phyloP scores from a whole-genome alignment of 257 asterid genomes.

The Solanum clarkiae region DNA sequence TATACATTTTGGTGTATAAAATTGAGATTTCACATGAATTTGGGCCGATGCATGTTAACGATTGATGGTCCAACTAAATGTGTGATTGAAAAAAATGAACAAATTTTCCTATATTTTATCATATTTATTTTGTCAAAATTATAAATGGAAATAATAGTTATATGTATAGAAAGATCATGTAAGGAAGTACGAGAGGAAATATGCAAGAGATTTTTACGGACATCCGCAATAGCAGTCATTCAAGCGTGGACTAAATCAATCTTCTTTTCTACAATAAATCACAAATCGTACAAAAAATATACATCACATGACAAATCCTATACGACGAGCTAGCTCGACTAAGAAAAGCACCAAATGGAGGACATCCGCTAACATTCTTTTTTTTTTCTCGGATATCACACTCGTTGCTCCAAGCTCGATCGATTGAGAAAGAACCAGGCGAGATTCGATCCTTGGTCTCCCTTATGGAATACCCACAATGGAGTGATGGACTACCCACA shows the following conservation, averaged over 20 bases:
- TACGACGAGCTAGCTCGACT: neutral
- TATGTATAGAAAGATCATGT: too few species aligned
- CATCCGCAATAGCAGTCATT: too few species aligned
- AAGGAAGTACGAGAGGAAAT: too few species aligned
- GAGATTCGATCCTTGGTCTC: neutral
- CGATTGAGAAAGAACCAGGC: neutral
- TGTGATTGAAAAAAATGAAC: too few species aligned
- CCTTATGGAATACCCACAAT: neutral
- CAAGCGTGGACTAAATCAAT: too few species aligned
- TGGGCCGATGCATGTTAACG: neutral
- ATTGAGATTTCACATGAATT: neutral
- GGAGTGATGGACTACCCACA: too few species aligned
- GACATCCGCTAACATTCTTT: neutral
- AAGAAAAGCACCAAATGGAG: neutral
- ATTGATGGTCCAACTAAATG: too few species aligned
- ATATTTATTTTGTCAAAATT: too few species aligned
- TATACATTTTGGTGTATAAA: neutral
- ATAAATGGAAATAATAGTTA: too few species aligned
- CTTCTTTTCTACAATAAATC: neutral
- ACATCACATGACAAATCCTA: rapidly evolving
- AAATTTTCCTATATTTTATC: too few species aligned
- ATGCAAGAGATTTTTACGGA: too few species aligned
- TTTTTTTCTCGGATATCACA: neutral
- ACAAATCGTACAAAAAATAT: neutral
- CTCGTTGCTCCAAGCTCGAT: neutral